Evolutionary conservation across 108 stramenopile species (phyloP).

Genomic region (Schizochytrium sp.): DNA sequence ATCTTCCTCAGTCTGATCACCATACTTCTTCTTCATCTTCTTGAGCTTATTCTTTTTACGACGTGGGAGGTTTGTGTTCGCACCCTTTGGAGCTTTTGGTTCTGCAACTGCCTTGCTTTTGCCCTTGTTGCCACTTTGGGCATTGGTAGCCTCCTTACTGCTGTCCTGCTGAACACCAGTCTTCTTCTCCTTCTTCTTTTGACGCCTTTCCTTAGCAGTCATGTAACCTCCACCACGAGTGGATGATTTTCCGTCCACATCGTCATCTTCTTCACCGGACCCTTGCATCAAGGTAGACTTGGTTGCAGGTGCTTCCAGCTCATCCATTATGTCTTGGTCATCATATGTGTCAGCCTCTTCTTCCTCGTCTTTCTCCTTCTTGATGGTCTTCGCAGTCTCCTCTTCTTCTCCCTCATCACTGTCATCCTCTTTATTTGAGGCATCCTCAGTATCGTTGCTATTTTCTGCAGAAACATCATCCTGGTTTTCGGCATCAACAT

Average conservation of each 20-base stretch:
- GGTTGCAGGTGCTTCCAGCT: neutral
- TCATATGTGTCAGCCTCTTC: conserved; percentile 73
- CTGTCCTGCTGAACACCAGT: no score
- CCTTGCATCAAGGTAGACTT: neutral
- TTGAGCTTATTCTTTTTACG: conserved; percentile 69
- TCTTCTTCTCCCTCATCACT: neutral
- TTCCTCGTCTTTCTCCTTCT: conserved; percentile 70
- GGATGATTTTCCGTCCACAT: neutral
- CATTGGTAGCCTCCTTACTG: no score
- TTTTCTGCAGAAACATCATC: conserved; percentile 80
- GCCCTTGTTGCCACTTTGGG: neutral
- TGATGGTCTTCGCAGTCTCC: neutral
- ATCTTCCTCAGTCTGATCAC: conserved; percentile 97
- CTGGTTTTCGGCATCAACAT: conserved; percentile 68
- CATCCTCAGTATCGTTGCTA: conserved; percentile 41
- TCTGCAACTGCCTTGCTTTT: neutral
- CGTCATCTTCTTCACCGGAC: neutral
- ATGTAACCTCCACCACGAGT: neutral
- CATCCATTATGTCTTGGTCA: neutral
- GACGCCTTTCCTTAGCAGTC: conserved; percentile 38
- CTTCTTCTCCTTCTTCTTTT: neutral
- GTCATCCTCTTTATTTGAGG: neutral
- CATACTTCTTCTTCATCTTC: conserved; percentile 83
- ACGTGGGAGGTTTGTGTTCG: neutral
- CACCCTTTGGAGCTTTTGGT: neutral